Evolutionary conservation across 2,329 filamentous ascomycete species (phyloP).

Genomic region (Neurospora crassa): DNA sequence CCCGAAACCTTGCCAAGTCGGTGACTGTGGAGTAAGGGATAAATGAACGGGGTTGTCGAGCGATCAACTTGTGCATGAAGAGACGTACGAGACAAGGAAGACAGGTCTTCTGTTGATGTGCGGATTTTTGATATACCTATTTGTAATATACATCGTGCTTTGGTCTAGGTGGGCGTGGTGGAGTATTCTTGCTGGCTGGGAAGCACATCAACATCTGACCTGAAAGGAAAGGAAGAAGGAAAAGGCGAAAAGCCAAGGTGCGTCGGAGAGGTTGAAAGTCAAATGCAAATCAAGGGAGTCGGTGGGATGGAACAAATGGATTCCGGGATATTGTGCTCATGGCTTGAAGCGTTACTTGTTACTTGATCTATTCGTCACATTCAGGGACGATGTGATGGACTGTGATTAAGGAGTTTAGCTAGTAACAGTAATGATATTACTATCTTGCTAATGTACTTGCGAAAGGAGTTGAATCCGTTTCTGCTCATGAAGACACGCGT

Average conservation of each 20-base stretch:
- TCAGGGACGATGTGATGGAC: background rate
- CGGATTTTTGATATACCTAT: conserved; percentile 1
- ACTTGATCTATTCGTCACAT: background rate
- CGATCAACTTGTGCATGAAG: background rate
- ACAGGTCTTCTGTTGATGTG: background rate
- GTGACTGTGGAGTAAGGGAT: conserved; percentile 85
- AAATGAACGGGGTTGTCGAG: conserved; percentile 1
- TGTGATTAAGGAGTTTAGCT: background rate
- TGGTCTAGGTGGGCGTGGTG: background rate
- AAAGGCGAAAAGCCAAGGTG: background rate
- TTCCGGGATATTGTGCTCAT: background rate
- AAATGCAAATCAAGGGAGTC: background rate
- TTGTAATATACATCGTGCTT: background rate
- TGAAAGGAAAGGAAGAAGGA: background rate
- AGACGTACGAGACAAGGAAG: background rate
- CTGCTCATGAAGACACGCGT: background rate
- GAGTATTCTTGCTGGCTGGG: background rate
- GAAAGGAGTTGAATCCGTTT: background rate
- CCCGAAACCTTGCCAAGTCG: conserved; percentile 95
- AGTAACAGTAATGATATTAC: background rate
- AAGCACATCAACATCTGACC: background rate
- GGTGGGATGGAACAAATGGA: background rate
- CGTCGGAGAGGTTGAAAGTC: background rate
- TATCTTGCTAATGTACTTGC: background rate
- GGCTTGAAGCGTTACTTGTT: background rate